These are phyloP conservation scores for Panicum miliaceum DNA, from an alignment of 176 grass and related monocot genomes.

Conservation along the genomic window DNA sequence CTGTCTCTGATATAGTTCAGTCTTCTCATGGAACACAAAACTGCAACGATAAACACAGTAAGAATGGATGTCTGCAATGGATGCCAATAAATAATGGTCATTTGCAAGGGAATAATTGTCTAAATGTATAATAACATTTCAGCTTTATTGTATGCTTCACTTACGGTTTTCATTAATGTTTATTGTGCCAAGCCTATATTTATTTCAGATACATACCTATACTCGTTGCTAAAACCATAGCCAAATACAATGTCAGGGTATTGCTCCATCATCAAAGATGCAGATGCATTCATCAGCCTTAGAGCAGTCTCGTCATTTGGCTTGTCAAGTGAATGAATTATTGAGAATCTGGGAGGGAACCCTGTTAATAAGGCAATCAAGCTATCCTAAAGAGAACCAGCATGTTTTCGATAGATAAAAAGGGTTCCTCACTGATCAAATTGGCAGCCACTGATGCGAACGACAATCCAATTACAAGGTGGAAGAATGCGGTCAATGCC, in stretches of 20 bases:
- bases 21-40: slow-evolving; percentile 77
- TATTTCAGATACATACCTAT: slow-evolving; percentile 56
- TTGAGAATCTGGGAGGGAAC: slow-evolving; percentile 54
- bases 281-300: slow-evolving; percentile 74
- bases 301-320: slow-evolving; percentile 76
- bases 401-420: slow-evolving; percentile 20
- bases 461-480: slow-evolving; percentile 70
- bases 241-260: slow-evolving; percentile 80
- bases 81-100: neutral
- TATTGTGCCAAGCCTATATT: slow-evolving; percentile 16
- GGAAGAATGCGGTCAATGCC: slow-evolving; percentile 54
- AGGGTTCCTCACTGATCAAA: slow-evolving; percentile 63
- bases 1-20: slow-evolving; percentile 61
- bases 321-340: slow-evolving; percentile 75
- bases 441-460: slow-evolving; percentile 66
- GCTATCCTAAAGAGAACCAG: neutral
- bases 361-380: slow-evolving; percentile 25
- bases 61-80: slow-evolving; percentile 24
- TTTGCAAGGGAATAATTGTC: neutral
- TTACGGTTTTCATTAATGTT: neutral
- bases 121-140: neutral
- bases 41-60: slow-evolving; percentile 51
- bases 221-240: slow-evolving; percentile 85
- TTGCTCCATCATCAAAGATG: slow-evolving; percentile 62
- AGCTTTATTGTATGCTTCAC: neutral